Evolutionary conservation across 768 basidiomycete genomes (phyloP).

Genomic region (Leccinum longicurvipes): DNA sequence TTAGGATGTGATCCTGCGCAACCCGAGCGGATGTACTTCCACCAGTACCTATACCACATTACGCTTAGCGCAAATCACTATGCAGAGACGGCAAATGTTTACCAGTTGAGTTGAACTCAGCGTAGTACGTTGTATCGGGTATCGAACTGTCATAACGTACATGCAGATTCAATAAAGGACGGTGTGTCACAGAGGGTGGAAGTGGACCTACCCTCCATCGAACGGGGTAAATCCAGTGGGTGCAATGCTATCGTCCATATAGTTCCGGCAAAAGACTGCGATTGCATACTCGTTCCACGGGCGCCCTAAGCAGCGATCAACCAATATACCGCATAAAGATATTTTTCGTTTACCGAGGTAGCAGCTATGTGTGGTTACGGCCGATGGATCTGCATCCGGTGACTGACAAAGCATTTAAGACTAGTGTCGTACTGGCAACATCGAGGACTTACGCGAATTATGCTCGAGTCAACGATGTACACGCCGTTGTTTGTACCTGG

Average conservation of each 20-base stretch:
- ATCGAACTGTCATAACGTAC: neutral
- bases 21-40: neutral
- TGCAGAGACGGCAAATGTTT: neutral
- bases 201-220: constrained; percentile 15
- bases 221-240: constrained; percentile 48
- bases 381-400: constrained; percentile 53
- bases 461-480: neutral
- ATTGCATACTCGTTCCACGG: constrained; percentile 63
- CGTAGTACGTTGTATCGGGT: neutral
- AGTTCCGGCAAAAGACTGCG: constrained; percentile 38
- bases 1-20: neutral
- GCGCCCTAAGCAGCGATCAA: constrained; percentile 24
- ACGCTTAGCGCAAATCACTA: neutral
- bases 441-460: neutral
- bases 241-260: constrained; percentile 40
- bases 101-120: neutral
- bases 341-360: constrained; percentile 40
- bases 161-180: neutral
- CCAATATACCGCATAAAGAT: neutral
- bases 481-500: constrained; percentile 36
- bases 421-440: neutral
- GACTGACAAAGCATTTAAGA: constrained; percentile 40
- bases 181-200: neutral
- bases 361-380: constrained; percentile 44
- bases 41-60: neutral